phyloP scores from a whole-genome alignment of 768 basidiomycete species.

The Rhodotorula paludigena region DNA sequence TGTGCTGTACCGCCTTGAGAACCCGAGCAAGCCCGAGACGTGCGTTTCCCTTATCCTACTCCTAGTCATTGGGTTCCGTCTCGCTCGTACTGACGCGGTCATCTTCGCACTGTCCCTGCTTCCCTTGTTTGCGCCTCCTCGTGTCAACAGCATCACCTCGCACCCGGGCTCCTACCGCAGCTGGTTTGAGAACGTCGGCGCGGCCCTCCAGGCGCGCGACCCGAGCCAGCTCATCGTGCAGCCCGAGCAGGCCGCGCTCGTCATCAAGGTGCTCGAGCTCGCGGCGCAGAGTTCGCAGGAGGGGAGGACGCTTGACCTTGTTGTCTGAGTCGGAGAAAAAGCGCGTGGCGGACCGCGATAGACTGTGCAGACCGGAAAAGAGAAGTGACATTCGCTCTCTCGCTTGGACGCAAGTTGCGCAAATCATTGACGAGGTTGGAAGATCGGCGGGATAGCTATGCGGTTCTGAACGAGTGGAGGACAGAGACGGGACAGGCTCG shows the following conservation, averaged over 20 bases:
- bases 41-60: not conserved
- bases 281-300: constrained; percentile 64
- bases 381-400: too few species aligned
- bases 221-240: constrained; percentile 50
- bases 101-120: constrained; percentile 32
- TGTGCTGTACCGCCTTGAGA: constrained; percentile 1
- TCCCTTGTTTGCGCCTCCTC: constrained; percentile 33
- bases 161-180: constrained; percentile 59
- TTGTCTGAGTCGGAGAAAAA: too few species aligned
- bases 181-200: constrained; percentile 45
- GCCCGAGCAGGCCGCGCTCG: constrained; percentile 66
- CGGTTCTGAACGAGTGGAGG: too few species aligned
- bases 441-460: too few species aligned
- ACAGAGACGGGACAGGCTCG: too few species aligned
- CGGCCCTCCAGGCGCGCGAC: constrained; percentile 51
- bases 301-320: constrained; percentile 53
- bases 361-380: too few species aligned
- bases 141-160: constrained; percentile 43
- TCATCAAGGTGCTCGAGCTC: constrained; percentile 72
- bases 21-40: not conserved
- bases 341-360: too few species aligned
- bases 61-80: not conserved
- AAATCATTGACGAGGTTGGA: too few species aligned
- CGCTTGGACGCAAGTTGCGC: too few species aligned
- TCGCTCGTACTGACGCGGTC: too few species aligned